Evolutionary conservation across 768 basidiomycete genomes (phyloP).

Genomic region (Chiua virens): DNA sequence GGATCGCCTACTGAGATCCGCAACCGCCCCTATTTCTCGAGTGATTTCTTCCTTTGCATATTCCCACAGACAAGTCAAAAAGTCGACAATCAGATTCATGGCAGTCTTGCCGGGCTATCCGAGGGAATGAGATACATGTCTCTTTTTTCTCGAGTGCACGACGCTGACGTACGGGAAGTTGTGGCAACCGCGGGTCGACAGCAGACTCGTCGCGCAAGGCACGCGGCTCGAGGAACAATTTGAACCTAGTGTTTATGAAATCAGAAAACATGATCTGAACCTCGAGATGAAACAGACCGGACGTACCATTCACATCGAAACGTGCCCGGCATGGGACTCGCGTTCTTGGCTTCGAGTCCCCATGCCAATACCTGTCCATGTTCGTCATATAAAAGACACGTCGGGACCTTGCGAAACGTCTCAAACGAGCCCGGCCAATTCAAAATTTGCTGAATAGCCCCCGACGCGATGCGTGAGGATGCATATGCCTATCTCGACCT

Average conservation of each 20-base stretch:
- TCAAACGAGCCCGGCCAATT: conserved; percentile 86
- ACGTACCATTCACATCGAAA: conserved; percentile 54
- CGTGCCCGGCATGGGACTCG: conserved; percentile 64
- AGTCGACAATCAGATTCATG: conserved; percentile 80
- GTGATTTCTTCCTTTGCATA: conserved; percentile 87
- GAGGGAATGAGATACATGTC: conserved; percentile 1
- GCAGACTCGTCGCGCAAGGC: conserved; percentile 70
- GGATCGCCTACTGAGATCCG: conserved; percentile 67
- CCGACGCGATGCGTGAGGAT: conserved; percentile 78
- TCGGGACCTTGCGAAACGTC: conserved; percentile 84
- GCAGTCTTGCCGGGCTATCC: conserved; percentile 70
- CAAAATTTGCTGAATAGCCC: conserved; percentile 80
- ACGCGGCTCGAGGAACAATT: conserved; percentile 81
- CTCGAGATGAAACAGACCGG: too few relatives aligned
- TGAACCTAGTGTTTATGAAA: conserved; percentile 54
- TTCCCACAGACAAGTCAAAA: conserved; percentile 80
- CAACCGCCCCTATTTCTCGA: conserved; percentile 81
- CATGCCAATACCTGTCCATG: conserved; percentile 73
- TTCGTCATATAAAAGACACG: conserved; percentile 81
- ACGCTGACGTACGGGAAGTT: conserved; percentile 61
- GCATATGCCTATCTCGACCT: conserved; percentile 65
- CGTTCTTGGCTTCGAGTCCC: conserved; percentile 87
- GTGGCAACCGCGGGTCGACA: conserved; percentile 76
- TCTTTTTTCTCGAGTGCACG: background rate
- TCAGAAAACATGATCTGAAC: background rate